Evolutionary conservation across 371 early-diverging fungal genomes (phyloP).

Genomic region (Blastocladiella emersonii): DNA sequence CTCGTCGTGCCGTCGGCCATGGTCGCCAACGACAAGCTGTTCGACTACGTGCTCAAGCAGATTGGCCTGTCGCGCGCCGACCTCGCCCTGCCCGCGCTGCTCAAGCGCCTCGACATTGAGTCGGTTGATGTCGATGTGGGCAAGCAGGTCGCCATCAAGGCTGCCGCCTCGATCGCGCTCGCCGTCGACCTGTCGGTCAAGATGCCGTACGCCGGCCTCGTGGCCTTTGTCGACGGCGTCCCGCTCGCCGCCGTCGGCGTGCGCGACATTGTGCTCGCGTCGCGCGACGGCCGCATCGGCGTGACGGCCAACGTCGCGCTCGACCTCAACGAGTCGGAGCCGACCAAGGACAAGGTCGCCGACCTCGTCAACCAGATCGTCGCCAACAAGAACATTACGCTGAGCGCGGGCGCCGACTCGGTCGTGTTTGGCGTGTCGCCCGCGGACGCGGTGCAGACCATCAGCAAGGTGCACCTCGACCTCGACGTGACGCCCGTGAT

Average conservation of each 20-base stretch:
- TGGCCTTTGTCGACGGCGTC: not conserved
- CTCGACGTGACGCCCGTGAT: not conserved
- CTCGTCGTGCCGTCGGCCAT: not conserved
- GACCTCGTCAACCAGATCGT: not conserved
- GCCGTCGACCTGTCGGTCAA: not conserved
- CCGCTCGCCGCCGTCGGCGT: not conserved
- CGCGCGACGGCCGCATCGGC: not conserved
- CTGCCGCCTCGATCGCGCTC: not conserved
- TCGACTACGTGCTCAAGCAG: not conserved
- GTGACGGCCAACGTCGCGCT: not conserved
- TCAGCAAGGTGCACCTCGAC: not conserved
- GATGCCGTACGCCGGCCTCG: not conserved
- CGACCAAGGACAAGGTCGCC: not conserved
- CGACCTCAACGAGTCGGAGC: not conserved
- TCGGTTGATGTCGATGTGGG: not conserved
- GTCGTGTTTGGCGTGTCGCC: not conserved
- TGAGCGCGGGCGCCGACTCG: not conserved
- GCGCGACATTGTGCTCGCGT: not conserved
- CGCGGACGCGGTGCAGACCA: not conserved
- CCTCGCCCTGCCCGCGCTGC: not conserved
- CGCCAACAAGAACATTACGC: not conserved
- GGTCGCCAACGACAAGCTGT: not conserved
- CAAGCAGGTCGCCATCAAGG: not conserved
- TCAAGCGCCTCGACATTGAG: not conserved
- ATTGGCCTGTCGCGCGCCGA: not conserved